Conservation (phyloP, 495 filamentous ascomycete species). For the Neurospora sp. region DNA sequence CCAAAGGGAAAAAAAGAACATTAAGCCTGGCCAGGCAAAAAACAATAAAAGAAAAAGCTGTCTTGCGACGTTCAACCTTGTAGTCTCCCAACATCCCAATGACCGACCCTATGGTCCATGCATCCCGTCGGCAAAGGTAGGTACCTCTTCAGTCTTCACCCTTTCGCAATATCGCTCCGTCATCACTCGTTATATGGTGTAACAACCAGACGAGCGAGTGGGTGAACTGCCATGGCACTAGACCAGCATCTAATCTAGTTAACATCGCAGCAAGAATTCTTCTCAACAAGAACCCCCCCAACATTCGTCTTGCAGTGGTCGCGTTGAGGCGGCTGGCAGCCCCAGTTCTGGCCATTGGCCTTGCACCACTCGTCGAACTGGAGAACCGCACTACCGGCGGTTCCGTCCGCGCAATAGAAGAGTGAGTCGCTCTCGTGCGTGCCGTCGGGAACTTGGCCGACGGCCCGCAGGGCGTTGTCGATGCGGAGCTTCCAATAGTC, state of each 20-base stretch:
- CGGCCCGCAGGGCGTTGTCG: slow-evolving; percentile 1
- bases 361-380: slow-evolving; percentile 1
- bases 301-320: not conserved
- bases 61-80: not conserved
- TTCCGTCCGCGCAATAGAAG: not conserved
- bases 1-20: not conserved
- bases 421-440: slow-evolving; percentile 2
- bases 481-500: slow-evolving; percentile 3
- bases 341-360: not conserved
- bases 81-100: not conserved
- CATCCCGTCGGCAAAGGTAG: not conserved
- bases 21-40: not conserved
- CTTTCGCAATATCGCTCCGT: not conserved
- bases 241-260: not conserved
- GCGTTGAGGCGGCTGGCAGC: slow-evolving; percentile 2
- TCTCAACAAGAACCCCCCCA: not conserved
- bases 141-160: not conserved
- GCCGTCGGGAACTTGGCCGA: not conserved
- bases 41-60: not conserved
- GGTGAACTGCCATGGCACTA: not conserved
- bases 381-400: not conserved
- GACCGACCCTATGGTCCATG: not conserved
- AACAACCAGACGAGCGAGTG: not conserved
- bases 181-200: not conserved
- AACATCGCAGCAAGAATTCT: not conserved